Conservation (phyloP, 306 rosid genomes). For the Pyrus bretschneideri region DNA sequence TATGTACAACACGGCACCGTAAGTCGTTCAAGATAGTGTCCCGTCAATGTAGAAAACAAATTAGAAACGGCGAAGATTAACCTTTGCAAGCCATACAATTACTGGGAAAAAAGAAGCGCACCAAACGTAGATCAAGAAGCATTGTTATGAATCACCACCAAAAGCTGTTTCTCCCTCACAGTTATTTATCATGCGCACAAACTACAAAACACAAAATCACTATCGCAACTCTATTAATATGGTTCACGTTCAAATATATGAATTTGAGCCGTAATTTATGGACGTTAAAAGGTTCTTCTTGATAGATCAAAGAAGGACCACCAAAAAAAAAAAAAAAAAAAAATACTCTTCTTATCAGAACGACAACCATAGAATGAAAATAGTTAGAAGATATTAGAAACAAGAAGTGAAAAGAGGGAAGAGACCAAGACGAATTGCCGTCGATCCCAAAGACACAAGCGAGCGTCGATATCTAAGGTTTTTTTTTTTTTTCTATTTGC, state of each 20-base stretch:
- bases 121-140: background rate
- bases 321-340: too few relatives aligned
- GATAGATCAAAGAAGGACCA: too few relatives aligned
- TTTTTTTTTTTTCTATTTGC: too few relatives aligned
- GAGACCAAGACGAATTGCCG: background rate
- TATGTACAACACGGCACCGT: too few relatives aligned
- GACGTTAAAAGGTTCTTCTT: too few relatives aligned
- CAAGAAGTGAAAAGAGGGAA: background rate
- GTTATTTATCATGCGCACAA: background rate
- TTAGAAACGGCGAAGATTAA: too few relatives aligned
- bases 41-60: too few relatives aligned
- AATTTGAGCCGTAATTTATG: background rate
- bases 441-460: too few relatives aligned
- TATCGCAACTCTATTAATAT: background rate
- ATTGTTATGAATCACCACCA: background rate
- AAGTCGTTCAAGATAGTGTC: background rate
- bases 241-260: background rate
- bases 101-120: background rate
- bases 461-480: too few relatives aligned
- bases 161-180: too few relatives aligned
- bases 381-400: background rate
- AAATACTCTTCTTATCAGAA: too few relatives aligned
- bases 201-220: background rate
- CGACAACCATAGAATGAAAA: background rate
- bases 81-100: too few relatives aligned